Conservation (phyloP, 768 basidiomycete species). For the Baorangia bicolor region DNA sequence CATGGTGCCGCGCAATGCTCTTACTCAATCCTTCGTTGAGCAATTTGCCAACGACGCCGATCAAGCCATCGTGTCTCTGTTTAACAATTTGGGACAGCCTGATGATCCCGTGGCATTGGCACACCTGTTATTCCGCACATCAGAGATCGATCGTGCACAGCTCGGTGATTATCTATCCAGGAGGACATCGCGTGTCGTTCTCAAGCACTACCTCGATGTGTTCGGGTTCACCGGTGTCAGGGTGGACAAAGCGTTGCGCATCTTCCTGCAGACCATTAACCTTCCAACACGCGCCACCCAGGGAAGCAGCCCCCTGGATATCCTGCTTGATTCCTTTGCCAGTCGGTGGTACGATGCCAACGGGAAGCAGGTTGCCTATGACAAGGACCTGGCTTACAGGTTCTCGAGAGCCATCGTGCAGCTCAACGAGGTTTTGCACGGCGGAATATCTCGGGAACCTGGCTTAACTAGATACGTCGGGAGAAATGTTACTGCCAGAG, state of each 20-base stretch:
- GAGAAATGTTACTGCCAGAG: constrained; percentile 65
- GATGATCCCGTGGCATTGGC: constrained; percentile 78
- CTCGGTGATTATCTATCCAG: constrained; percentile 84
- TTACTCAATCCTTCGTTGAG: constrained; percentile 71
- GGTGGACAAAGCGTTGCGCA: constrained; percentile 85
- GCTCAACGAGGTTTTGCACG: constrained; percentile 86
- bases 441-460: constrained; percentile 60
- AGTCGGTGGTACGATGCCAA: constrained; percentile 92
- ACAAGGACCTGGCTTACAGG: constrained; percentile 74
- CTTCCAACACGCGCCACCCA: constrained; percentile 46
- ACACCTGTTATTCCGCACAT: constrained; percentile 74
- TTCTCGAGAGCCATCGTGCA: constrained; percentile 82
- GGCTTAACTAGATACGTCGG: constrained; percentile 53
- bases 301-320: constrained; percentile 39
- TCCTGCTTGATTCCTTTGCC: constrained; percentile 81
- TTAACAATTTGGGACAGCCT: constrained; percentile 54
- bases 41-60: constrained; percentile 83
- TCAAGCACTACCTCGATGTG: constrained; percentile 82
- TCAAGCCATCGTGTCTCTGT: constrained; percentile 68
- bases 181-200: constrained; percentile 67
- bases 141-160: constrained; percentile 78
- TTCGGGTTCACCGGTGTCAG: constrained; percentile 84
- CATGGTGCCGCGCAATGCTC: constrained; percentile 51
- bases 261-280: constrained; percentile 82
- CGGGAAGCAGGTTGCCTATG: constrained; percentile 69